Evolutionary conservation across 1,284 basidiomycete species (phyloP).

Genomic region (Cryptococcus sp.): DNA sequence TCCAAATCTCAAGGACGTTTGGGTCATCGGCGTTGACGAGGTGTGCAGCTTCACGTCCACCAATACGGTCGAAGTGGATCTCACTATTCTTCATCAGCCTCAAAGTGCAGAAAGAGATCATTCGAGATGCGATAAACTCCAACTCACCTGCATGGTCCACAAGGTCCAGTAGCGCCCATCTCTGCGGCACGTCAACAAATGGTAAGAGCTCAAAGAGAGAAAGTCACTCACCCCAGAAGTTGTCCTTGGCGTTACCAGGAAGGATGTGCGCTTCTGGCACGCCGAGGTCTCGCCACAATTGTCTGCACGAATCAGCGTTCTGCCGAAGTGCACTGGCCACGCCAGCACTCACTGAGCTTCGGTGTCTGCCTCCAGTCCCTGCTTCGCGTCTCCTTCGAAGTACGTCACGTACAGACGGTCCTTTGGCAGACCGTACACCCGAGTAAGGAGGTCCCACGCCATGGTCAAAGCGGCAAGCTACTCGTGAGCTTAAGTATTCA

Average conservation of each 20-base stretch:
- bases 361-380: slow-evolving; percentile 82
- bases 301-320: slow-evolving; percentile 47
- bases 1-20: slow-evolving; percentile 98
- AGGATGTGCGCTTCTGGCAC: slow-evolving; percentile 87
- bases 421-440: slow-evolving; percentile 78
- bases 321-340: neutral
- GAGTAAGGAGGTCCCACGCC: slow-evolving; percentile 92
- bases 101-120: neutral
- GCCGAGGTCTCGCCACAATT: slow-evolving; percentile 84
- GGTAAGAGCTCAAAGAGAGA: neutral
- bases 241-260: slow-evolving; percentile 93
- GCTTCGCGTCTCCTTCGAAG: slow-evolving; percentile 89
- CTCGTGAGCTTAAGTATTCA: slow-evolving; percentile 4
- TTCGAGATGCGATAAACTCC: slow-evolving; percentile 5
- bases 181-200: slow-evolving; percentile 59
- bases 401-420: slow-evolving; percentile 97
- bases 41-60: slow-evolving; percentile 79
- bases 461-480: slow-evolving; percentile 89
- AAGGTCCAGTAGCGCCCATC: slow-evolving; percentile 97
- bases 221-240: slow-evolving; percentile 88
- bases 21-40: slow-evolving; percentile 96
- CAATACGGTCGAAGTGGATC: slow-evolving; percentile 95
- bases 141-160: slow-evolving; percentile 85
- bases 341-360: slow-evolving; percentile 64
- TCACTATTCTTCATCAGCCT: slow-evolving; percentile 61